Conservation (phyloP, 2,329 filamentous ascomycete genomes). For the Ophiostoma sp. region DNA sequence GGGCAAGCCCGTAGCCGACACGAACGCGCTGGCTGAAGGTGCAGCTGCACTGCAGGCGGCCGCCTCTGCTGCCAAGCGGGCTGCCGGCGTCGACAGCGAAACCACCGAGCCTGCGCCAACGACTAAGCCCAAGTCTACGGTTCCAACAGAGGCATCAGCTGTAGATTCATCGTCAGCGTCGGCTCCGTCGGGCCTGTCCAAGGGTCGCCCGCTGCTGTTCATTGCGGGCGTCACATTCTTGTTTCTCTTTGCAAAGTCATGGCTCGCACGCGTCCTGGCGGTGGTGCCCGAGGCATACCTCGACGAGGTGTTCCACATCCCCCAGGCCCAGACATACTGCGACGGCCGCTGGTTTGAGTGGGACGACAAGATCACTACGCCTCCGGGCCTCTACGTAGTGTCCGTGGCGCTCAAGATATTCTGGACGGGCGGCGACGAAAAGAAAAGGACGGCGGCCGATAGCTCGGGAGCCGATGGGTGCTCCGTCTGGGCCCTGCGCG, state of each 20-base stretch:
- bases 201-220: conserved; percentile 21
- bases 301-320: conserved; percentile 83
- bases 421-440: conserved; percentile 18
- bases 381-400: conserved; percentile 61
- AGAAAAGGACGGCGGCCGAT: neutral
- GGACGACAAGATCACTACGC: conserved; percentile 97
- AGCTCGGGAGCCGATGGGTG: conserved; percentile 20
- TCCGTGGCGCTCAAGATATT: conserved; percentile 21
- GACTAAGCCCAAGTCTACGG: neutral
- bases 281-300: conserved; percentile 51
- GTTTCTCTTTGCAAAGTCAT: conserved; percentile 33
- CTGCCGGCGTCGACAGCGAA: neutral
- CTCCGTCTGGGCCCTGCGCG: conserved; percentile 40
- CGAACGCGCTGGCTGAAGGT: conserved; percentile 18
- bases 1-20: conserved; percentile 21
- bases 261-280: conserved; percentile 38
- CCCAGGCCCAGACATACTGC: conserved; percentile 87
- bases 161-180: neutral
- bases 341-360: conserved; percentile 66
- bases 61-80: conserved; percentile 17
- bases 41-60: conserved; percentile 9
- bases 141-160: neutral
- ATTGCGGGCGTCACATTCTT: conserved; percentile 25
- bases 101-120: neutral
- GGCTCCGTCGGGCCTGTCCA: neutral